phyloP scores from a whole-genome alignment of 2,329 filamentous ascomycete species.

The Colletotrichum camelliae region DNA sequence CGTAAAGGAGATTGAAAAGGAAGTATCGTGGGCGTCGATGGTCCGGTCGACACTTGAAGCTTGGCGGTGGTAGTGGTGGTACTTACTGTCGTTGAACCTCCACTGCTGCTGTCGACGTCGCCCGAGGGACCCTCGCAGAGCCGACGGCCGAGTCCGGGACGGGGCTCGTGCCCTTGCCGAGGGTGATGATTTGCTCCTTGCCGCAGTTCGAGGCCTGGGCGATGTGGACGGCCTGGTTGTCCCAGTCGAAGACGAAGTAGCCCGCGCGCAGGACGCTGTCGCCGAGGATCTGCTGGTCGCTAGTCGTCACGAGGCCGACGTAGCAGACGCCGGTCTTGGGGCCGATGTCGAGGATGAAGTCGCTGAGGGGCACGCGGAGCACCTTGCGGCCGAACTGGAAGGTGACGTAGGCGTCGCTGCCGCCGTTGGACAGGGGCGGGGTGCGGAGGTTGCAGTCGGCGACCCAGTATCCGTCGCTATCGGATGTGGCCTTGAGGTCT shows the following conservation, averaged over 20 bases:
- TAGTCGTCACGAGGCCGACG: conserved; percentile 44
- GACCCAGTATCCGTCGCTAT: conserved; percentile 47
- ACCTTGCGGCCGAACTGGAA: conserved; percentile 51
- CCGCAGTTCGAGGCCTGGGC: conserved; percentile 47
- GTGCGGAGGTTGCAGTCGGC: conserved; percentile 47
- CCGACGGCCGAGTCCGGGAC: conserved; percentile 34
- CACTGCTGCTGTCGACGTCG: conserved; percentile 2
- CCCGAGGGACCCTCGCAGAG: conserved; percentile 37
- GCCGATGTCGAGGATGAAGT: conserved; percentile 54
- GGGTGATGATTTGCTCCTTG: conserved; percentile 39
- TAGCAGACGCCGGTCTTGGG: conserved; percentile 38
- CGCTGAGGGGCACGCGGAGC: conserved; percentile 48
- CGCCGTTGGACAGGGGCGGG: conserved; percentile 32
- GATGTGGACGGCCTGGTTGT: conserved; percentile 45
- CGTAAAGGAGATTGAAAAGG: not conserved
- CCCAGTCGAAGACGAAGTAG: conserved; percentile 53
- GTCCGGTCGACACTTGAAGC: not conserved
- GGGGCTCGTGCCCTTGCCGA: conserved; percentile 35
- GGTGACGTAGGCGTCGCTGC: conserved; percentile 37
- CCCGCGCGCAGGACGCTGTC: conserved; percentile 48
- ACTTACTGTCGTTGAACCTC: not conserved
- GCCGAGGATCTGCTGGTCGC: conserved; percentile 49
- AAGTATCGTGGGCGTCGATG: not conserved
- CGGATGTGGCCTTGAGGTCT: conserved; percentile 45
- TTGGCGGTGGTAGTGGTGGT: not conserved